phyloP scores from a whole-genome alignment of 352 stramenopile genomes.

The Thraustochytrium sp. region DNA sequence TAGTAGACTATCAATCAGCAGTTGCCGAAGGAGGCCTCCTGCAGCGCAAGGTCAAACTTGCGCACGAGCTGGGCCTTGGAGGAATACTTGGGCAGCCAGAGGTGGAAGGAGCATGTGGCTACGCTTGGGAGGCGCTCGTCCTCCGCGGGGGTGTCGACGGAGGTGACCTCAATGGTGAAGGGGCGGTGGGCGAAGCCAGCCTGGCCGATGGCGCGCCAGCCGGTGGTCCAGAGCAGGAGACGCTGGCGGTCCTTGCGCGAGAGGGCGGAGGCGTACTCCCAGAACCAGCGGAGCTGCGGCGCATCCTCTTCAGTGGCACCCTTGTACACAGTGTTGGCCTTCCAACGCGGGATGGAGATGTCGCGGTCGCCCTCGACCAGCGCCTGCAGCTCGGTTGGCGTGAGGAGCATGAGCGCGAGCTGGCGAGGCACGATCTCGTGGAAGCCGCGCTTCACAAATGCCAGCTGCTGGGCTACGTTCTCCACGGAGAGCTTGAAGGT shows the following conservation, averaged over 20 bases:
- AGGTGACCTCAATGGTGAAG: constrained; percentile 32
- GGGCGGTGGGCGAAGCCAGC: constrained; percentile 7
- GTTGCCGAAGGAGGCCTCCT: constrained; percentile 16
- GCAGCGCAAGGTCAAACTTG: constrained; percentile 24
- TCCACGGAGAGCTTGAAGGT: constrained; percentile 39
- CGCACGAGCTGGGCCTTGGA: constrained; percentile 3
- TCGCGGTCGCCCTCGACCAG: constrained; percentile 28
- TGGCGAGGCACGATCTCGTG: constrained; percentile 23
- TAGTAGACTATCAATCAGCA: constrained; percentile 7
- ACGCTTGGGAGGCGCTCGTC: constrained; percentile 29
- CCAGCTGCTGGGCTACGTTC: constrained; percentile 23
- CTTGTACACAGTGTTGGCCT: constrained; percentile 19
- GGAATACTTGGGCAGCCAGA: constrained; percentile 38
- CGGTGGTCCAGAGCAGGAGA: constrained; percentile 14
- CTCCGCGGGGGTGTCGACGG: constrained; percentile 5
- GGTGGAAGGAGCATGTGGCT: constrained; percentile 19
- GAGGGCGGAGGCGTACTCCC: constrained; percentile 8
- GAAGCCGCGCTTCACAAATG: constrained; percentile 23
- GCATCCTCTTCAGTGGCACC: neutral
- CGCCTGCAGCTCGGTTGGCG: neutral
- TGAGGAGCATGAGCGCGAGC: neutral
- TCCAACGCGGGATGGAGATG: constrained; percentile 3
- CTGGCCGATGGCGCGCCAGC: constrained; percentile 22
- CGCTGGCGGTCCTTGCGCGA: neutral
- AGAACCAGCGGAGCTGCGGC: constrained; percentile 15